Evolutionary conservation across 2,329 filamentous ascomycete genomes (phyloP), one percentile per base, ranked within the genome.

Genomic region (Rosellinia necatrix): DNA sequence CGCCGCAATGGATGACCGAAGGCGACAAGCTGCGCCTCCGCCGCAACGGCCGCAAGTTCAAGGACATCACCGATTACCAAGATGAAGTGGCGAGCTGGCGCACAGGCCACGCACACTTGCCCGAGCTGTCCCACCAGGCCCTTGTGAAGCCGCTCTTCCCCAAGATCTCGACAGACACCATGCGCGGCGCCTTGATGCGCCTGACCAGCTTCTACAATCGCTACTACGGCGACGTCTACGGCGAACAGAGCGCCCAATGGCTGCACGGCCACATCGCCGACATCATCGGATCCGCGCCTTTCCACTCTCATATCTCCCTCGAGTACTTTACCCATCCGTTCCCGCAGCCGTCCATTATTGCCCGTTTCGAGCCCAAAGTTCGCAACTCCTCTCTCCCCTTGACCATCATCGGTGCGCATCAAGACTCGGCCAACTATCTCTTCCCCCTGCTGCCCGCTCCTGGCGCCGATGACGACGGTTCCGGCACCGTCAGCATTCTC

Each of bases 401-500:
- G 50, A 60, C 58, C 42, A 85, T 93, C 2, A 83, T 93, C 50
- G 89, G 90, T 24, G 88, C 89, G 1, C 89, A 92, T 66, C 88
- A 91, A 65, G 90, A 93, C 70, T 90, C 87, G 64, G 88, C 93
- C 72, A 93, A 93, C 67, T 77, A 90, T 29, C 87, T 88, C 68
- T 75, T 91, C 6, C 88, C 88, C 1, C 84, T 85, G 32, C 79
- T 91, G 25, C 82, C 86, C 22, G 87, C 89, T 0, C 90, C 90
- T 0, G 90, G 90, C 47, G 89, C 73, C 21, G 89, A 92, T 64
- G 90, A 92, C 64, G 89, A 92, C 68, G 89, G 88, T 49, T 87
- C 85, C 60, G 88, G 88, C 42, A 89, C 88, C 0, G 86, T 93
- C 17, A 93, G 90, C 2, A 92, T 91, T 50, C 81, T 94, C 1